Conservation (phyloP, 768 basidiomycete genomes). For the Auricularia auricula-judae region DNA sequence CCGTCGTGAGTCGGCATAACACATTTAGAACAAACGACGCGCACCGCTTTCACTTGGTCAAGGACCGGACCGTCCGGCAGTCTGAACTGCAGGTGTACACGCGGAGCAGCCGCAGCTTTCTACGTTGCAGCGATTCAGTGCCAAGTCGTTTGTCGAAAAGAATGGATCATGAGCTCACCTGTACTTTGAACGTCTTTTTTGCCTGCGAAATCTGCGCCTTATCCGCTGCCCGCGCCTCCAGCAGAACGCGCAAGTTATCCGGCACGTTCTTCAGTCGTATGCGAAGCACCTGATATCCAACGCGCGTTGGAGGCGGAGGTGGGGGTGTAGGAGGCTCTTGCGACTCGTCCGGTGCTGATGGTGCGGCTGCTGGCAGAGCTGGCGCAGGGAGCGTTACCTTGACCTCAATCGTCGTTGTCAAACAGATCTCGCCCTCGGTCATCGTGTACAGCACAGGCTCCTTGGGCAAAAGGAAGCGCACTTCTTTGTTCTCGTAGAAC, state of each 20-base stretch:
- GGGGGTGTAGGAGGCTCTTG: neutral
- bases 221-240: neutral
- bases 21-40: too few relatives aligned
- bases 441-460: conserved; percentile 5
- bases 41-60: neutral
- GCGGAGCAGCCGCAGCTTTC: neutral
- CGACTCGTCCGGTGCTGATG: neutral
- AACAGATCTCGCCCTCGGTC: neutral
- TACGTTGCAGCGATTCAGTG: neutral
- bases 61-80: conserved; percentile 3
- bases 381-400: neutral
- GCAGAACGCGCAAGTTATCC: conserved; percentile 1
- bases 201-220: neutral
- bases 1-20: too few relatives aligned
- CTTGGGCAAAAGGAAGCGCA: conserved; percentile 8
- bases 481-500: conserved; percentile 9
- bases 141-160: too few relatives aligned
- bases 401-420: neutral
- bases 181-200: neutral
- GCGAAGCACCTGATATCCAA: neutral
- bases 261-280: neutral
- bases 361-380: neutral
- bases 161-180: neutral
- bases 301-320: neutral
- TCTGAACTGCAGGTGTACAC: conserved; percentile 3